These are phyloP conservation scores for Inonotus obliquus DNA, from an alignment of 1,284 basidiomycete genomes.

Conservation along the genomic window DNA sequence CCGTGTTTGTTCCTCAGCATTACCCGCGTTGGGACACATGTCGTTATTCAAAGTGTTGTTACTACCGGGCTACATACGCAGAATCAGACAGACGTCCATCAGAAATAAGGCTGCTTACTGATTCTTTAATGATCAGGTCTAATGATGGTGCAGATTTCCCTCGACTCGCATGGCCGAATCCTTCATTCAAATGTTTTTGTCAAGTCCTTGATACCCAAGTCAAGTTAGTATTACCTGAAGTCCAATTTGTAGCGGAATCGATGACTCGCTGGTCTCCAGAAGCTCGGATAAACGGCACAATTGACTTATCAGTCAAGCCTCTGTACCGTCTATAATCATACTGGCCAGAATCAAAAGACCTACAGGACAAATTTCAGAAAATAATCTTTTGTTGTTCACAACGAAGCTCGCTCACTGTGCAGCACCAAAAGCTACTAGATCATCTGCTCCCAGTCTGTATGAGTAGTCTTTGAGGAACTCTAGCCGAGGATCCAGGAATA, in stretches of 20 bases:
- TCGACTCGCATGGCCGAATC: conserved; percentile 18
- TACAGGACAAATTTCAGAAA: conserved; percentile 25
- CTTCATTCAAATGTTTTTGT: neutral
- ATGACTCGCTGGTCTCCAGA: conserved; percentile 60
- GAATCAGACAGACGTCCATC: conserved; percentile 5
- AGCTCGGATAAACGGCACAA: conserved; percentile 63
- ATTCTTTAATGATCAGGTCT: conserved; percentile 46
- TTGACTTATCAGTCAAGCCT: conserved; percentile 38
- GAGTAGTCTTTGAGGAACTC: conserved; percentile 57
- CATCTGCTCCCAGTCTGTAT: conserved; percentile 56
- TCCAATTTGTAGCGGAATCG: conserved; percentile 68
- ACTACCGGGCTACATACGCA: conserved; percentile 26
- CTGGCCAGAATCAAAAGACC: conserved; percentile 47
- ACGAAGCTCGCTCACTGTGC: conserved; percentile 50
- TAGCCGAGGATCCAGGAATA: conserved; percentile 45
- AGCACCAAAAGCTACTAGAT: conserved; percentile 67
- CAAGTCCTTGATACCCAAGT: no score
- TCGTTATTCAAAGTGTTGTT: conserved; percentile 75
- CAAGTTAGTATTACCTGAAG: conserved; percentile 40
- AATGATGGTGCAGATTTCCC: conserved; percentile 5
- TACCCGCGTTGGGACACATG: conserved; percentile 60
- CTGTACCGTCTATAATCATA: conserved; percentile 49
- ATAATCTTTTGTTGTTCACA: neutral
- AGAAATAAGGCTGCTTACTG: conserved; percentile 31
- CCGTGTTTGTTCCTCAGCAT: conserved; percentile 38